Conservation (phyloP, 345 rosid species). For the Brassica juncea region DNA sequence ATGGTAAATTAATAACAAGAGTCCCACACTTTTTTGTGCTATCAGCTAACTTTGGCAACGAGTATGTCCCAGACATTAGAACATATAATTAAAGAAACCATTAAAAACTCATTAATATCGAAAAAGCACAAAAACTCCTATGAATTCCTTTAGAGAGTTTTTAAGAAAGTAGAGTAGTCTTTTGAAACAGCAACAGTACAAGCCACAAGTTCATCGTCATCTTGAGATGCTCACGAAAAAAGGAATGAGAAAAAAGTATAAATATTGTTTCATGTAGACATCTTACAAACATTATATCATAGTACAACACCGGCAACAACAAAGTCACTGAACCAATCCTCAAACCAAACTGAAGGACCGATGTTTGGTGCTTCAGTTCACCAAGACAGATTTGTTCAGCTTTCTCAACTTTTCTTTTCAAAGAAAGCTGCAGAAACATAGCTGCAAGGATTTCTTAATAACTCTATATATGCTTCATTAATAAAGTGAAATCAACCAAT, state of each 20-base stretch:
- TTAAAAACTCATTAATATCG: neutral
- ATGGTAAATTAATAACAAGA: neutral
- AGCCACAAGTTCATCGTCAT: neutral
- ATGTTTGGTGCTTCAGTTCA: neutral
- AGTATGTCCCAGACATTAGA: neutral
- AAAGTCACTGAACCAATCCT: neutral
- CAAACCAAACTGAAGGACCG: neutral
- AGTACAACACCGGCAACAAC: constrained; percentile 11
- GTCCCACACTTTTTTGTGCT: neutral
- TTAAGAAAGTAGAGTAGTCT: neutral
- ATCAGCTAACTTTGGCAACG: neutral
- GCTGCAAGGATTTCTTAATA: neutral
- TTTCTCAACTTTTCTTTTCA: constrained; percentile 2
- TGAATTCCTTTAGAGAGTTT: neutral
- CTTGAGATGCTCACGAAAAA: constrained; percentile 1
- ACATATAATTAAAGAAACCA: neutral
- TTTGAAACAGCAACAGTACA: neutral
- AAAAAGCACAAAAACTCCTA: neutral
- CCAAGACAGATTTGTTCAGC: neutral
- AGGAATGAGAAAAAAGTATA: constrained; percentile 3
- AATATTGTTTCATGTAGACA: neutral
- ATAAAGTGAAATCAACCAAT: neutral
- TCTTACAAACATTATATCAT: constrained; percentile 4
- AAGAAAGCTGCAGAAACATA: constrained; percentile 24
- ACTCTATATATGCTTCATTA: neutral